Base-by-base conservation (phyloP, 1,284 basidiomycete species). In the Apiotrichum sp. region DNA sequence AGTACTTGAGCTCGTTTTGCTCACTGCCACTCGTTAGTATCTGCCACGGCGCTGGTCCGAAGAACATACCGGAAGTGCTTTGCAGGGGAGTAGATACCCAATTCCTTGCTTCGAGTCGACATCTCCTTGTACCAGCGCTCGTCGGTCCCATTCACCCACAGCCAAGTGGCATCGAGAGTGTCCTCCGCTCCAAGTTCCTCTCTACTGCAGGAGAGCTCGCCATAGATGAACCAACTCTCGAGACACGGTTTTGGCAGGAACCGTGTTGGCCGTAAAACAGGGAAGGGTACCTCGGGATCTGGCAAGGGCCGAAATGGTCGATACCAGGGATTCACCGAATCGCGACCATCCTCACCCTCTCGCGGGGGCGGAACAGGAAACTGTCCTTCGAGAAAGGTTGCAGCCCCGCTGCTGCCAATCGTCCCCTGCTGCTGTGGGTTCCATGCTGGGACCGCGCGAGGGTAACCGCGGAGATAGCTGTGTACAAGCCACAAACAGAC, bases 141-240 rank as follows among this genome's bases (percentile, higher is more conserved):
- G 58, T 76, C 74, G 1, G 65, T 65, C 0, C 74, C 74, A 48
- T 76, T 76, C 16, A 74, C 73, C 74, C 74, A 74, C 0, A 71
- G 55, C 69, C 69, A 76, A 0, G 66, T 72, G 2, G 66, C 70
- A 49, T 76, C 74, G 16, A 74, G 58, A 32, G 53, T 63, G 36
- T 72, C 71, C 55, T 74, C 74, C 16, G 62, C 57, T 1, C 71
- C 72, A 14, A 74, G 50, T 29, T 73, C 69, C 4, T 42, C 50
- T 33, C 52, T 44, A 3, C 61, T 62, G 47, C 73, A 76, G 6
- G 58, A 31, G 10, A 65, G 67, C 52, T 71, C 68, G 32, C 74
- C 74, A 22, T 69, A 58, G 8, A 59, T 53, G 48, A 74, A 71
- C 73, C 74, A 76, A 29, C 64, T 62, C 47, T 74, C 72, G 13